Percentiles rank a stretch among this genome's conserved stretches.
Evolutionary conservation across 345 rosid species (phyloP).

Genomic region (Trapa incisa): DNA sequence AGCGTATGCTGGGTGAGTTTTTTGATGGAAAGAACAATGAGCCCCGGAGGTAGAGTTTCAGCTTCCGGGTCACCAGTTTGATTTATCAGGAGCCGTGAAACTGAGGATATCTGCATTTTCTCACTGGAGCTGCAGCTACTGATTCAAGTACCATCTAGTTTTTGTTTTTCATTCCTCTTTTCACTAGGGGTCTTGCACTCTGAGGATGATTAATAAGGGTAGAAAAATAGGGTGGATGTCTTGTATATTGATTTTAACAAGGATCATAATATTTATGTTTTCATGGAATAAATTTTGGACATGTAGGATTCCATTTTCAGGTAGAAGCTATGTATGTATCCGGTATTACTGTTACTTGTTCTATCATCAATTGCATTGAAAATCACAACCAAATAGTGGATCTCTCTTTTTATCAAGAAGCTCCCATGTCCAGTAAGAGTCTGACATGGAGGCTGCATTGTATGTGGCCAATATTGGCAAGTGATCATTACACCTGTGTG

Average conservation of each 20-base stretch:
- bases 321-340: neutral
- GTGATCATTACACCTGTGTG: too few species aligned
- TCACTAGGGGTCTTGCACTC: neutral
- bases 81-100: too few species aligned
- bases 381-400: too few species aligned
- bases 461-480: too few species aligned
- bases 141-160: neutral
- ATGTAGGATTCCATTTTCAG: neutral
- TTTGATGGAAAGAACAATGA: slow-evolving; percentile 86
- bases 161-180: neutral
- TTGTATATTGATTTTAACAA: neutral
- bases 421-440: too few species aligned
- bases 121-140: neutral
- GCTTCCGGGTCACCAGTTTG: too few species aligned
- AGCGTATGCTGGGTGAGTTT: slow-evolving; percentile 81
- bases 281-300: neutral
- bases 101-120: too few species aligned
- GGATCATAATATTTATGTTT: neutral
- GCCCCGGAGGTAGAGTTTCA: slow-evolving; percentile 36
- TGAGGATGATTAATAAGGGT: neutral
- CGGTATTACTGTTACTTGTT: neutral
- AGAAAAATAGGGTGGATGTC: neutral
- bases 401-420: too few species aligned
- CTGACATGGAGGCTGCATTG: too few species aligned
- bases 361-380: neutral